Conservation (phyloP, 2,329 filamentous ascomycete species). For the Beauveria asiatica region DNA sequence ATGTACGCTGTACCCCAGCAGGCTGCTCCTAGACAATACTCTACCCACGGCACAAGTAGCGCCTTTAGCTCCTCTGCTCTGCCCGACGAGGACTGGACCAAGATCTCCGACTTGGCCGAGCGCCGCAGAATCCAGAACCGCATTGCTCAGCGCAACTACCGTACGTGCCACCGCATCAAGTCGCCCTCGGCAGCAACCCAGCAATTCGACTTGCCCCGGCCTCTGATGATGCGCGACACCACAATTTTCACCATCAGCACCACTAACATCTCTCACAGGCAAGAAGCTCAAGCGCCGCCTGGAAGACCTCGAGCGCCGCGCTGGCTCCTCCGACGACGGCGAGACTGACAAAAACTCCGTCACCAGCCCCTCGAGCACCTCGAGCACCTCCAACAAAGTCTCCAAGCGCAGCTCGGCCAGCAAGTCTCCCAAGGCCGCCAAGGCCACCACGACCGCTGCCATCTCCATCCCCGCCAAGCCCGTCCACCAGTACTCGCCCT, state of each 20-base stretch:
- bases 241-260: background rate
- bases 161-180: constrained; percentile 42
- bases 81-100: constrained; percentile 97
- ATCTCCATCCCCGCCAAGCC: constrained; percentile 26
- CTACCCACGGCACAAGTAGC: constrained; percentile 74
- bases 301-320: constrained; percentile 75
- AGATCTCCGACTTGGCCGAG: constrained; percentile 95
- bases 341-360: constrained; percentile 30
- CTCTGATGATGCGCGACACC: background rate
- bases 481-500: constrained; percentile 51
- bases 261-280: constrained; percentile 39
- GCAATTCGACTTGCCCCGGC: background rate
- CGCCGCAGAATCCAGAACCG: constrained; percentile 91
- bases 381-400: constrained; percentile 20
- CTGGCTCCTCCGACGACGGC: constrained; percentile 47
- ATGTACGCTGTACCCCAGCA: constrained; percentile 38
- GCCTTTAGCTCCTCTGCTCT: constrained; percentile 92
- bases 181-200: background rate
- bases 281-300: constrained; percentile 89
- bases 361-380: constrained; percentile 18
- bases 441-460: constrained; percentile 8
- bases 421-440: constrained; percentile 18
- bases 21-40: constrained; percentile 54
- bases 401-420: constrained; percentile 24
- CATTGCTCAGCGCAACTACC: constrained; percentile 96